phyloP scores from a whole-genome alignment of 2,329 filamentous ascomycete genomes.

The Penicillium sp. region DNA sequence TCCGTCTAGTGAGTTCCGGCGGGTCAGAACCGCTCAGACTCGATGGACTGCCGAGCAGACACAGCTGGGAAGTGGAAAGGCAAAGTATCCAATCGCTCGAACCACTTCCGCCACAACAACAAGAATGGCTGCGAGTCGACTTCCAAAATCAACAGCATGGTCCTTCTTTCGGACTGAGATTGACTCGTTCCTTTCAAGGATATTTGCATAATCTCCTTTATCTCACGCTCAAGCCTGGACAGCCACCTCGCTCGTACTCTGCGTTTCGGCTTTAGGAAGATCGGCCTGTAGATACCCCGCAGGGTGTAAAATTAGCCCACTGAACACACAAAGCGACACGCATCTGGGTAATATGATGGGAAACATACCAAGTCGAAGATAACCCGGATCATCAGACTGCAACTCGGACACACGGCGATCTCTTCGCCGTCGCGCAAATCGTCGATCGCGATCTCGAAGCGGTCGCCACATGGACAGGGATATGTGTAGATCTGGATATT shows the following conservation, averaged over 20 bases:
- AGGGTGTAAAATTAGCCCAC: slow-evolving; percentile 4
- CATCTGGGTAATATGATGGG: background rate
- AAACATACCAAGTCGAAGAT: slow-evolving; percentile 78
- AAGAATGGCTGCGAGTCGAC: background rate
- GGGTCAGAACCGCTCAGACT: background rate
- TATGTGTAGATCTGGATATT: slow-evolving; percentile 87
- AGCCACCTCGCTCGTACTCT: background rate
- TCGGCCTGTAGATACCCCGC: slow-evolving; percentile 42
- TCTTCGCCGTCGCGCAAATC: slow-evolving; percentile 87
- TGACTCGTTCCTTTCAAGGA: background rate
- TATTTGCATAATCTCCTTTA: background rate
- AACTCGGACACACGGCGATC: slow-evolving; percentile 95
- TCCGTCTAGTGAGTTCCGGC: background rate
- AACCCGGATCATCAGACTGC: slow-evolving; percentile 92
- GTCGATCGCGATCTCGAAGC: slow-evolving; percentile 83
- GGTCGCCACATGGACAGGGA: slow-evolving; percentile 94
- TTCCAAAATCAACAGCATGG: background rate
- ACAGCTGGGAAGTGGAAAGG: background rate
- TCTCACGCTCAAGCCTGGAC: background rate
- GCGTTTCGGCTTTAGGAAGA: slow-evolving; percentile 46
- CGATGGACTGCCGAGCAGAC: background rate
- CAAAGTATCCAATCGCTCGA: background rate
- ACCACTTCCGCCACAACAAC: background rate
- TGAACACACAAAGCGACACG: background rate
- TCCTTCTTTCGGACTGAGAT: background rate